Base-by-base conservation (phyloP, 2,329 filamentous ascomycete genomes). In the Polychaeton citri region DNA sequence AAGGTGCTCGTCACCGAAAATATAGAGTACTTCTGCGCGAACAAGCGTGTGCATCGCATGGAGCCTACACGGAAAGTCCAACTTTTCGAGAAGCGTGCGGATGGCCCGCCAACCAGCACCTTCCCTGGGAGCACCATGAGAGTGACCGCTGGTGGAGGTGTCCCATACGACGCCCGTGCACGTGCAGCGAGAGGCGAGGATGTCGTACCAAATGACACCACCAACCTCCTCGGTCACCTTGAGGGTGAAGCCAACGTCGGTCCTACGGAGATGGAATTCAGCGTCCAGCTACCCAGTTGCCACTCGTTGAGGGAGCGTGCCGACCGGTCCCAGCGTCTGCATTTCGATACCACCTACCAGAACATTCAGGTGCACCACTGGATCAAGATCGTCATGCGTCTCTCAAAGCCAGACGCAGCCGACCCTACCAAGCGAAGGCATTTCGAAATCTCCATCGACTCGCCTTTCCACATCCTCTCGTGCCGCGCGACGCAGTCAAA, bases 341-440 rank as follows among this genome's bases (percentile, higher is more conserved):
- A 94, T 55, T 88, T 88, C 36, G 86, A 94, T 54, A 93, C 85
- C 37, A 93, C 85, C 38, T 94, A 88, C 68, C 81, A 85, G 52
- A 92, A 92, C 43, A 88, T 93, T 35, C 84, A 90, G 50, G 86
- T 95, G 36, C 85, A 84, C 55, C 87, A 95, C 56, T 94, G 86
- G 86, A 93, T 95, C 58, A 94, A 94, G 83, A 85, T 94, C 52
- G 85, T 94, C 42, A 83, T 95, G 76, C 80, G 87, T 35, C 78
- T 95, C 32, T 94, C 86, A 19, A 85, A 84, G 48, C 66, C 81
- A 10, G 87, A 94, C 48, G 72, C 78, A 26, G 75, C 79, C 8
- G 82, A 93, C 49, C 77, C 85, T 0, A 68, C 66, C 1, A 87
- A 87, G 53, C 75, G 86, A 43, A 74, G 86, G 21, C 87, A 94